Evolutionary conservation across 1,139 yeast species (phyloP), one percentile per base, ranked within the genome.

Genomic region (Zygosaccharomyces sapae): DNA sequence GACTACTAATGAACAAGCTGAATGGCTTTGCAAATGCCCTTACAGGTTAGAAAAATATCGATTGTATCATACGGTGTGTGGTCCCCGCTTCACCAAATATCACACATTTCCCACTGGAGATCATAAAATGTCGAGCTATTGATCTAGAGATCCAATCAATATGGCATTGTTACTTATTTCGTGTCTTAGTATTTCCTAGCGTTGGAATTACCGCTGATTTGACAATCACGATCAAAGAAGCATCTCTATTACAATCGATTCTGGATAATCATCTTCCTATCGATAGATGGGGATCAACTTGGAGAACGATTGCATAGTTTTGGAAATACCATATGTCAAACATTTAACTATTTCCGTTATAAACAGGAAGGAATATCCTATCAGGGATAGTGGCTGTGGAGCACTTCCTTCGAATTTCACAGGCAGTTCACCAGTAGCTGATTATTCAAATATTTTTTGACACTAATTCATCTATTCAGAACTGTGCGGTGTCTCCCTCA

Each of bases 401-500:
- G 13, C 27, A 5, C 9, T 18, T 2, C 3, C 33, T 4, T 22
- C 30, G n/a, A 38, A 27, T 5, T 5, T 12, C n/a, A 33, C 22
- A 2, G 33, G 36, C 20, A 12, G 10, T 33, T 27, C 45, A 8
- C 19, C 40, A 8, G 29, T 38, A 22, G 22, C 33, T 6, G 43
- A 18, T 24, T 39, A 31, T 20, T 18, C 41, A 16, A 49, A 42
- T 31, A 36, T 49, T 42, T 18, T 49, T 41, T 16, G 52, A 49
- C 27, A 25, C 35, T 10, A 44, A 44, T 37, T 47, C 46, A 8
- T 13, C 46, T 10, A 20, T 29, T 9, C 37, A 46, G 24, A 44
- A 50, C 18, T 49, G 51, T 41, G 51, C 55, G 3, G 52, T 58
- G 9, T 55, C 62, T 2, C 62, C 63, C 5, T 54, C 63, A 5